phyloP scores from a whole-genome alignment of 1,284 basidiomycete genomes.

The Ceratobasidium sp. region DNA sequence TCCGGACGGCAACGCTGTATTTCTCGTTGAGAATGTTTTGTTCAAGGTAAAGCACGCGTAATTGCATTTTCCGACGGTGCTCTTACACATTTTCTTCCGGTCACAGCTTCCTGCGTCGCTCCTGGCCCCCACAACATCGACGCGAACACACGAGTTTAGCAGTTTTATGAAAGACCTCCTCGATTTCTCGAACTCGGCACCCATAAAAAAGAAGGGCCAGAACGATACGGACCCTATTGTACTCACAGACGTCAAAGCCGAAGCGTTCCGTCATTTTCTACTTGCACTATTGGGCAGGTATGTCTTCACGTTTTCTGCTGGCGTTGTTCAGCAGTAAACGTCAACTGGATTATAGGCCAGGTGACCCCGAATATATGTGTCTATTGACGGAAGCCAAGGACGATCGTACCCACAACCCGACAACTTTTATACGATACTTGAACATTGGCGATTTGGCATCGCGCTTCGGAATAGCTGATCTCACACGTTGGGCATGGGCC shows the following conservation, averaged over 20 bases:
- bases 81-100: neutral
- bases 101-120: conserved; percentile 26
- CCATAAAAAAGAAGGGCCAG: neutral
- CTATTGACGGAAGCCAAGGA: neutral
- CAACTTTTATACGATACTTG: neutral
- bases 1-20: conserved; percentile 13
- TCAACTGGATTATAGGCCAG: neutral
- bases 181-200: neutral
- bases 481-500: neutral
- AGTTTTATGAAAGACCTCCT: neutral
- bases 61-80: no score
- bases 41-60: conserved; percentile 20
- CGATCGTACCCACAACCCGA: neutral
- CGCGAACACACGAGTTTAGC: neutral
- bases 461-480: neutral
- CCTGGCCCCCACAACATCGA: neutral
- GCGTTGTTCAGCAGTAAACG: neutral
- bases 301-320: neutral
- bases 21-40: conserved; percentile 4
- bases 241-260: neutral
- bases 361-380: neutral
- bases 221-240: neutral
- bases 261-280: neutral
- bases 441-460: neutral
- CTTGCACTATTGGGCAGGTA: neutral